Percentiles rank a stretch among this genome's conserved stretches.
phyloP scores from a whole-genome alignment of 2,329 filamentous ascomycete genomes.

The Eutypella sp. region DNA sequence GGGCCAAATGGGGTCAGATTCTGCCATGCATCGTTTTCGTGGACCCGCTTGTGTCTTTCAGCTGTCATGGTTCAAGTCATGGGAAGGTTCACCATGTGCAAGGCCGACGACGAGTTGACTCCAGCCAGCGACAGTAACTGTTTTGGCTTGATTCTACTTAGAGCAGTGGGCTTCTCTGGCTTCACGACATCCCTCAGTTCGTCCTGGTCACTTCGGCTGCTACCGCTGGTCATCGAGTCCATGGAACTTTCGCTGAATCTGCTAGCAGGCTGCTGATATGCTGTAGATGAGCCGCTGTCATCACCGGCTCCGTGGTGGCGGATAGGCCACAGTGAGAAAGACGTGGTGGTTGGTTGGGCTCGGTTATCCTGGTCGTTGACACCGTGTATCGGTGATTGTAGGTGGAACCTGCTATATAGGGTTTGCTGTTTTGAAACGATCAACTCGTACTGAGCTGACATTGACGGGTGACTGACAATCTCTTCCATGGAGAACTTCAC shows the following conservation, averaged over 20 bases:
- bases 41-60: neutral
- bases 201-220: constrained; percentile 21
- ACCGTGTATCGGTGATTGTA: no score
- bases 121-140: neutral
- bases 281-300: neutral
- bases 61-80: neutral
- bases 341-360: no score
- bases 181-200: constrained; percentile 11
- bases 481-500: constrained; percentile 40
- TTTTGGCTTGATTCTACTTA: constrained; percentile 1
- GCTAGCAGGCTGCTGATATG: neutral
- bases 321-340: neutral
- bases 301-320: constrained; percentile 4
- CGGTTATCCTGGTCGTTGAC: no score
- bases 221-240: constrained; percentile 24
- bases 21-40: neutral
- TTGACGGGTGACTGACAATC: constrained; percentile 45
- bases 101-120: neutral
- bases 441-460: constrained; percentile 42
- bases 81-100: neutral
- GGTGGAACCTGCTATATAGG: constrained; percentile 13
- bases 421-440: constrained; percentile 25
- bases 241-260: constrained; percentile 22
- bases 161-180: neutral
- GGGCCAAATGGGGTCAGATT: no score